Evolutionary conservation across 345 rosid species (phyloP), one percentile per base, ranked within the genome.

Genomic region (Balakata baccata): DNA sequence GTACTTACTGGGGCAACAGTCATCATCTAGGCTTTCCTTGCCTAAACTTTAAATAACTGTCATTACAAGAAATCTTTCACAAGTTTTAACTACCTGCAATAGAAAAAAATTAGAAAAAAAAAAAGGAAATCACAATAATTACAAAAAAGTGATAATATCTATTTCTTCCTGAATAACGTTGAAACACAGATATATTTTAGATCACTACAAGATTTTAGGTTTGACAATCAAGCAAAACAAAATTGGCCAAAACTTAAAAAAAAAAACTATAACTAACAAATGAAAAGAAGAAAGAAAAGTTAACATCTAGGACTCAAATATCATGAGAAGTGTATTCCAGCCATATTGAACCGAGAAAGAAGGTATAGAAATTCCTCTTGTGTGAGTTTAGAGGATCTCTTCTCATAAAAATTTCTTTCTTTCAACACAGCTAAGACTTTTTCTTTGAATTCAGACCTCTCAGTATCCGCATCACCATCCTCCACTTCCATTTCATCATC

Each of bases 321-420:
- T 87, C 78, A 87, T 7, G 89, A 75, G 64, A 93, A 91, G 82
- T 93, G 98, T 63, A 93, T 79, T 71, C 96, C 96, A 20, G 87
- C 92, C 89, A 87, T 85, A 81, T 91, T 93, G 85, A 93, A 93
- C 68, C 87, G 81, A 43, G 98, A 89, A 57, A 94, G 93, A 38
- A 90, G 74, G 82, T 86, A 88, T 72, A 94, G 78, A 82, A 94
- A 94, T 82, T 90, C 94, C 77, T 90, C 90, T 45, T 92, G 97
- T 0, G 93, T 63, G 39, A 91, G 83, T 79, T 89, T 91, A 6
- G 94, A 91, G 9, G 94, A 80, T 61, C 98, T 88, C 86, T 90
- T 89, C 66, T 94, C 97, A 75, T 76, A 84, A 73, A 88, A 89
- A 63, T 79, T 83, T 38, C 90, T 90, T 79, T 90, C 95, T 63